Conservation (phyloP, 208 protist species). For the Vickermania ingenoplastis region DNA sequence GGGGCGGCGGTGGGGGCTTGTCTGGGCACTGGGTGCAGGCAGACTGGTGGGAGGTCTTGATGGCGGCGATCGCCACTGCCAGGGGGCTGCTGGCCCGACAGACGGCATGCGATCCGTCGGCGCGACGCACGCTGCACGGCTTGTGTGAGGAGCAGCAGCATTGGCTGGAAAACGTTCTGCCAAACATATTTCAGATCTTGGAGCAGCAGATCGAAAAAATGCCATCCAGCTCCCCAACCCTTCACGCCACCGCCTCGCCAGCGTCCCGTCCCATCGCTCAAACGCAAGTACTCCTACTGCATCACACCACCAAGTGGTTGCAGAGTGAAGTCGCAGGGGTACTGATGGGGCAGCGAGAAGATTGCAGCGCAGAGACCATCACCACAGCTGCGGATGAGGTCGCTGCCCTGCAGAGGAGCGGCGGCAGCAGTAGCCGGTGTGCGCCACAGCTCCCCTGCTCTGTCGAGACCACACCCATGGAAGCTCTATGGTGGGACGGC, state of each 20-base stretch:
- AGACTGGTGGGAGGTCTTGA: background rate
- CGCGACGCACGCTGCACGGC: background rate
- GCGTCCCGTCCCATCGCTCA: background rate
- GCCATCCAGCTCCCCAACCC: too few species aligned
- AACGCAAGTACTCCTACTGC: background rate
- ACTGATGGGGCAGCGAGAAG: too few species aligned
- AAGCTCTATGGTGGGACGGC: background rate
- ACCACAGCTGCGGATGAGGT: too few species aligned
- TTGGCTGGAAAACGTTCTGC: background rate
- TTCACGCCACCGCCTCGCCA: too few species aligned
- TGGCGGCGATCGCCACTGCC: background rate
- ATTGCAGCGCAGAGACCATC: too few species aligned
- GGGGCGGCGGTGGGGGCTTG: too few species aligned
- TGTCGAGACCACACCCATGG: background rate
- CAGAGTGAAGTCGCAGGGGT: background rate
- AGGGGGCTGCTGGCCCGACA: background rate
- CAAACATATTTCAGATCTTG: background rate
- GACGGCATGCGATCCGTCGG: too few species aligned
- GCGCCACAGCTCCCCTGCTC: background rate
- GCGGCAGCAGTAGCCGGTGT: too few species aligned
- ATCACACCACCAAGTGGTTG: background rate
- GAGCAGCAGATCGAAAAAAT: too few species aligned
- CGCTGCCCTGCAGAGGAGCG: too few species aligned
- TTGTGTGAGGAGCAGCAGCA: background rate
- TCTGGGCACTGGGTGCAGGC: background rate